Evolutionary conservation across 192 early-diverging fungal species (phyloP).

Genomic region (Funneliformis geosporum): DNA sequence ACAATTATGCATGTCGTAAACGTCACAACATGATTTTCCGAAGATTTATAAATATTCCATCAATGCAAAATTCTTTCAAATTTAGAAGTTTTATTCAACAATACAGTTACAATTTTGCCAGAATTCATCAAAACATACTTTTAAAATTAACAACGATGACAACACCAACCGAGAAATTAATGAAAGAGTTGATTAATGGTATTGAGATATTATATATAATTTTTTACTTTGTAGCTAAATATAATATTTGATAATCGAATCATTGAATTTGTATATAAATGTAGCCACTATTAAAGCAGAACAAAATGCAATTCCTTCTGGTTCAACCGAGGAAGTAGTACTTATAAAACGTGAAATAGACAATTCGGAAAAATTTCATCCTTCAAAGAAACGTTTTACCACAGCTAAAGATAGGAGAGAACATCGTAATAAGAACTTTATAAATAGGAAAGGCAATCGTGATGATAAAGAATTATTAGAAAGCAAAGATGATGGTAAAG

Average conservation of each 20-base stretch:
- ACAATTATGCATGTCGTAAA: not conserved
- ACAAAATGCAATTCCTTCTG: not conserved
- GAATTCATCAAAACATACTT: not conserved
- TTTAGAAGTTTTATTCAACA: not conserved
- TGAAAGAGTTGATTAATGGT: not conserved
- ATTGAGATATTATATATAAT: not conserved
- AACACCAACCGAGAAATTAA: not conserved
- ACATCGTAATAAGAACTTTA: conserved; percentile 12
- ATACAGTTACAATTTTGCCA: not conserved
- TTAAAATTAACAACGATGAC: not conserved
- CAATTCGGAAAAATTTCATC: not conserved
- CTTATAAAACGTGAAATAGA: not conserved
- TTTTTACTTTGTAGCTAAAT: not conserved
- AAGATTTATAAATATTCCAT: not conserved
- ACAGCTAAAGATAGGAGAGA: conserved; percentile 26
- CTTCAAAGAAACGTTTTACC: conserved; percentile 12
- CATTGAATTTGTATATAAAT: not conserved
- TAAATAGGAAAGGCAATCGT: conserved; percentile 1
- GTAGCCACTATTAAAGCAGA: not conserved
- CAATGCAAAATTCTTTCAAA: not conserved
- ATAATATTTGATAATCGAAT: not conserved
- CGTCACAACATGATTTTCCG: not conserved
- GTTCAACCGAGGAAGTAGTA: not conserved
- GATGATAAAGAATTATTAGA: not conserved
- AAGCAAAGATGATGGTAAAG: not conserved